These are phyloP conservation scores for Oryza meyeriana DNA, from an alignment of 176 grass and related monocot genomes.

Conservation along the genomic window DNA sequence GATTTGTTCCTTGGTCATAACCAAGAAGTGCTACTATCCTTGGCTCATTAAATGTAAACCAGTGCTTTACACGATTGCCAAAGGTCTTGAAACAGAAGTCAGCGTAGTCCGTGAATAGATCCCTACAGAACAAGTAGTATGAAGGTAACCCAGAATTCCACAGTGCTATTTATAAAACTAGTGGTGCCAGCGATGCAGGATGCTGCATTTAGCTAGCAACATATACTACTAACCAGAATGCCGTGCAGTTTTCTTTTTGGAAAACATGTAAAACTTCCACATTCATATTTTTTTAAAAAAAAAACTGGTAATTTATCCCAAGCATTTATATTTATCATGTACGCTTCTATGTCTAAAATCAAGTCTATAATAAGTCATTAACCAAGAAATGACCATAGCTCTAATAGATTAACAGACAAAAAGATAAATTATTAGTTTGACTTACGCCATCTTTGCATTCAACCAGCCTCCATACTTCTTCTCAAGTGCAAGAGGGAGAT, in stretches of 20 bases:
- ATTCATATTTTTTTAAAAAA: no score
- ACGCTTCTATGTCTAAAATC: background rate
- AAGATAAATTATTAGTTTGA: conserved; percentile 1
- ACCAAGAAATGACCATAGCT: background rate
- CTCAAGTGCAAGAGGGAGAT: conserved; percentile 64
- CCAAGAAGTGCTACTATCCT: conserved; percentile 54
- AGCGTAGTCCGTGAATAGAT: conserved; percentile 56
- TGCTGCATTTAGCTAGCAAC: conserved; percentile 22
- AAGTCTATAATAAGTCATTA: background rate
- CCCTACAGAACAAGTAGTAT: conserved; percentile 42
- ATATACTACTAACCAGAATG: background rate
- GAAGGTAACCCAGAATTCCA: background rate
- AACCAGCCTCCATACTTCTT: conserved; percentile 70
- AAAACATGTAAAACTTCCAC: background rate
- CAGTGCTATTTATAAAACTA: background rate
- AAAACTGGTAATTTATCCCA: background rate
- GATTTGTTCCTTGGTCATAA: conserved; percentile 45
- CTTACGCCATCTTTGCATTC: conserved; percentile 56
- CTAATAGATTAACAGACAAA: conserved; percentile 6
- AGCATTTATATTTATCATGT: background rate
- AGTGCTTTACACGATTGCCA: conserved; percentile 74
- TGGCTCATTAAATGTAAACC: conserved; percentile 83
- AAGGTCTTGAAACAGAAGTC: conserved; percentile 79
- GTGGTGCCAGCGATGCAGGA: background rate
- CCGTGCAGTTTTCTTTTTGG: background rate